Evolutionary conservation across 352 stramenopile species (phyloP).

Genomic region (Phytophthora megakarya): DNA sequence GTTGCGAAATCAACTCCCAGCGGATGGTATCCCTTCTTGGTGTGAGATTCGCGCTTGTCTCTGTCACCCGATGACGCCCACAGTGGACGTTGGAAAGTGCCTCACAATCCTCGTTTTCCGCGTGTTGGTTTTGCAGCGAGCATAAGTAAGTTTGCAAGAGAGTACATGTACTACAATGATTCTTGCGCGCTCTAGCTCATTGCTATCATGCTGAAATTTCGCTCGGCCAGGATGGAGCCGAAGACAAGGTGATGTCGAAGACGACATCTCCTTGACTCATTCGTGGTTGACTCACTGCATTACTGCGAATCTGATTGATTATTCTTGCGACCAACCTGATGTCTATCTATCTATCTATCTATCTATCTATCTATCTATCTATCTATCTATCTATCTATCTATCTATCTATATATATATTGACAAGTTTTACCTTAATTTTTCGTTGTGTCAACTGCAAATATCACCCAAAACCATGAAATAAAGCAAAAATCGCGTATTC

Average conservation of each 20-base stretch:
- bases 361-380: too few relatives aligned
- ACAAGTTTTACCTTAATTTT: too few relatives aligned
- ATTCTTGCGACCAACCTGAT: too few relatives aligned
- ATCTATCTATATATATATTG: too few relatives aligned
- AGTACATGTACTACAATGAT: neutral
- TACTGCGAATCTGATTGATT: too few relatives aligned
- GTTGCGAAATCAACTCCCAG: slow-evolving; percentile 9
- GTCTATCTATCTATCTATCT: too few relatives aligned
- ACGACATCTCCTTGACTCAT: neutral
- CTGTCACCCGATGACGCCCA: slow-evolving; percentile 13
- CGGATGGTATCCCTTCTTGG: slow-evolving; percentile 6
- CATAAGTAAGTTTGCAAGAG: neutral
- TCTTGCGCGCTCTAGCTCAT: neutral
- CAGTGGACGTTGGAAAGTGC: neutral
- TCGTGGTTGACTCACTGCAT: neutral
- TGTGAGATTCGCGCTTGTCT: slow-evolving; percentile 6
- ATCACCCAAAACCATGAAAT: neutral
- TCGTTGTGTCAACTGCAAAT: too few relatives aligned
- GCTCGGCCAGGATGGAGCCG: too few relatives aligned
- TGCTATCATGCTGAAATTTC: neutral
- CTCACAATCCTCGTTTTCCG: neutral
- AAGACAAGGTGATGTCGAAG: too few relatives aligned
- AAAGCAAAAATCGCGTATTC: neutral
- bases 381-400: too few relatives aligned
- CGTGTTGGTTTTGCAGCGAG: neutral